Evolutionary conservation across 1,284 basidiomycete species (phyloP).

Genomic region (Ustilago shanxiensis): DNA sequence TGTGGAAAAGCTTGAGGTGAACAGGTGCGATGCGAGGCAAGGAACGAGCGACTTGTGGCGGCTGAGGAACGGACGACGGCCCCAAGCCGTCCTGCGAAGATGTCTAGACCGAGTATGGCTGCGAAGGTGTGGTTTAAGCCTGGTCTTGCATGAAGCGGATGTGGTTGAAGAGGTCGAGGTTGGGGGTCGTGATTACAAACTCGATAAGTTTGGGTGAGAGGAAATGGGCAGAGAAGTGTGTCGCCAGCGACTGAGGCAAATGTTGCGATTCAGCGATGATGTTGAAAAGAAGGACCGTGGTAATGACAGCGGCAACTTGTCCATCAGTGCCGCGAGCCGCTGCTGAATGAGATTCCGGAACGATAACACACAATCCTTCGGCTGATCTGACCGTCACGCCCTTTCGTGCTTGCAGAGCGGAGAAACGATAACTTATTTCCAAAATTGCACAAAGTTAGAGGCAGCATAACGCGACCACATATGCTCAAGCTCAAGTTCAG

Average conservation of each 20-base stretch:
- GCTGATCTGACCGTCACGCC: slow-evolving; percentile 12
- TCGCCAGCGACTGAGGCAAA: background rate
- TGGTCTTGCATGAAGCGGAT: background rate
- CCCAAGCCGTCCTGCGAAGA: slow-evolving; percentile 35
- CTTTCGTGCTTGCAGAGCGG: background rate
- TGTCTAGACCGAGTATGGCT: slow-evolving; percentile 35
- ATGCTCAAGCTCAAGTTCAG: background rate
- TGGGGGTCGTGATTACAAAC: background rate
- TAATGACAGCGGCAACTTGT: background rate
- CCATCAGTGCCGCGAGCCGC: background rate
- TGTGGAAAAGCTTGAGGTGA: background rate
- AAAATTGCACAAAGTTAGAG: background rate
- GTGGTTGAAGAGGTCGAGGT: background rate
- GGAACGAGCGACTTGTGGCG: slow-evolving; percentile 11
- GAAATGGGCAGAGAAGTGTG: background rate
- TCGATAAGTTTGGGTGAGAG: background rate
- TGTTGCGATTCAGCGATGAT: background rate
- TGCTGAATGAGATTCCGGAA: background rate
- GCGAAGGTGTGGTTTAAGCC: slow-evolving; percentile 8
- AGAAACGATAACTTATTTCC: background rate
- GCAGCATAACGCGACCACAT: background rate
- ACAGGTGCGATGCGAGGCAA: background rate
- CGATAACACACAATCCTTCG: background rate
- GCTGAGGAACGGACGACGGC: slow-evolving; percentile 27
- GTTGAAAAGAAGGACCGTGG: slow-evolving; percentile 7